Percentiles rank a stretch among this genome's conserved stretches.
phyloP scores from a whole-genome alignment of 2,329 filamentous ascomycete species.

The Calonectria hongkongensis region DNA sequence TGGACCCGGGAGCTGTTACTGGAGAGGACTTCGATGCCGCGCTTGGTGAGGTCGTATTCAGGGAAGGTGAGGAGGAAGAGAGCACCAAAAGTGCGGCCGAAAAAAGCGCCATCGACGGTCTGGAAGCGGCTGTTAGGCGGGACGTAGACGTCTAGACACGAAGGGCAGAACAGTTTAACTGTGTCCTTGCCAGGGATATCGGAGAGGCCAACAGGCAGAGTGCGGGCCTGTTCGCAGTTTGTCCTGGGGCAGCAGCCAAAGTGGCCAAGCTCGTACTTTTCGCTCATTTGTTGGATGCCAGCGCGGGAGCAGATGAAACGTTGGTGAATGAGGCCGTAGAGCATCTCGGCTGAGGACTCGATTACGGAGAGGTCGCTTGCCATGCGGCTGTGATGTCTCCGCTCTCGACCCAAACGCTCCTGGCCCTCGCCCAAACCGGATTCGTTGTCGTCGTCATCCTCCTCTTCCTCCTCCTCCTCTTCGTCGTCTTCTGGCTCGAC shows the following conservation, averaged over 20 bases:
- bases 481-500: conserved; percentile 97
- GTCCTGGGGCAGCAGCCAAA: conserved; percentile 97
- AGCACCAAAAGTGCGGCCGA: conserved; percentile 96
- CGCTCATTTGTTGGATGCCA: conserved; percentile 98
- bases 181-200: conserved; percentile 98
- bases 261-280: conserved; percentile 98
- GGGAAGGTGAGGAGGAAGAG: conserved; percentile 99
- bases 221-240: conserved; percentile 91
- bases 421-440: conserved; percentile 76
- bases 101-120: conserved; percentile 97
- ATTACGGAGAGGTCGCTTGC: conserved; percentile 96
- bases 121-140: conserved; percentile 98
- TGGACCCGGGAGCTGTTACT: conserved; percentile 58
- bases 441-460: conserved; percentile 83
- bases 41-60: conserved; percentile 90
- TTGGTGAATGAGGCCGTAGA: conserved; percentile 98
- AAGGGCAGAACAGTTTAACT: conserved; percentile 98
- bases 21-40: conserved; percentile 76
- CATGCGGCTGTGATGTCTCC: conserved; percentile 88
- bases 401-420: conserved; percentile 73
- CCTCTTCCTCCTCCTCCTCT: conserved; percentile 89
- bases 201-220: conserved; percentile 93
- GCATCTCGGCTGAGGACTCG: conserved; percentile 97
- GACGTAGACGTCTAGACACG: conserved; percentile 96
- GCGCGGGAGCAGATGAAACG: conserved; percentile 97